Percentiles rank a stretch among this genome's conserved stretches.
Conservation (phyloP, 1,284 basidiomycete genomes). For the Porogramme epimiltina region DNA sequence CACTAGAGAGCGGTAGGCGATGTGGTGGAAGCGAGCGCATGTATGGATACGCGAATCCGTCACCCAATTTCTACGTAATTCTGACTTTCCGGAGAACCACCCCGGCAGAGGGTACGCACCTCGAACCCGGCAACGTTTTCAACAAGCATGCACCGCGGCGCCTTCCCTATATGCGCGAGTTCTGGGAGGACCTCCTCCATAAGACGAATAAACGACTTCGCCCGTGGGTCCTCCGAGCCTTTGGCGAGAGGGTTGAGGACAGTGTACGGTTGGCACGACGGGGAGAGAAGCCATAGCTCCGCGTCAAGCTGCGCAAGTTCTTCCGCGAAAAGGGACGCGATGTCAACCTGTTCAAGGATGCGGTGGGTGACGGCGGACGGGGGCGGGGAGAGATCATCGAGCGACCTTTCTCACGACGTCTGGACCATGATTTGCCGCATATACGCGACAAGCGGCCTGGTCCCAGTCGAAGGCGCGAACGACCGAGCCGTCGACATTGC, state of each 20-base stretch:
- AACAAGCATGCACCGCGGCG: constrained; percentile 62
- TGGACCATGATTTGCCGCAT: constrained; percentile 54
- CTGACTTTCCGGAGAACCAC: too few relatives aligned
- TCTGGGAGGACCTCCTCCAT: constrained; percentile 65
- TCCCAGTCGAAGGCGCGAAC: constrained; percentile 78
- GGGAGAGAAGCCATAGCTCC: constrained; percentile 73
- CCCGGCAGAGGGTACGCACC: constrained; percentile 47
- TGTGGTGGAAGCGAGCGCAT: too few relatives aligned
- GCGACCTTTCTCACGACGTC: constrained; percentile 52
- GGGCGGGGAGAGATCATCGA: constrained; percentile 4
- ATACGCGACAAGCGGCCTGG: constrained; percentile 68
- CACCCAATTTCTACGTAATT: too few relatives aligned
- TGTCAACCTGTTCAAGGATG: constrained; percentile 52
- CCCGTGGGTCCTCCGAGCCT: constrained; percentile 71
- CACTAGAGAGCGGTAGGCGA: too few relatives aligned
- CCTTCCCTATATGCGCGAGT: constrained; percentile 41
- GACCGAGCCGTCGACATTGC: constrained; percentile 45
- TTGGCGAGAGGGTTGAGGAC: constrained; percentile 71
- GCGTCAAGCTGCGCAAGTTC: constrained; percentile 48
- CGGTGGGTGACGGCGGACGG: constrained; percentile 6
- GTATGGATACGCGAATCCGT: too few relatives aligned
- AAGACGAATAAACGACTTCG: constrained; percentile 72
- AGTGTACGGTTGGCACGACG: constrained; percentile 81
- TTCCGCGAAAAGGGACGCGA: constrained; percentile 52
- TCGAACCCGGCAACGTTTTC: constrained; percentile 84